Conservation (phyloP, 2,329 filamentous ascomycete genomes). For the Pseudogymnoascus sp. region DNA sequence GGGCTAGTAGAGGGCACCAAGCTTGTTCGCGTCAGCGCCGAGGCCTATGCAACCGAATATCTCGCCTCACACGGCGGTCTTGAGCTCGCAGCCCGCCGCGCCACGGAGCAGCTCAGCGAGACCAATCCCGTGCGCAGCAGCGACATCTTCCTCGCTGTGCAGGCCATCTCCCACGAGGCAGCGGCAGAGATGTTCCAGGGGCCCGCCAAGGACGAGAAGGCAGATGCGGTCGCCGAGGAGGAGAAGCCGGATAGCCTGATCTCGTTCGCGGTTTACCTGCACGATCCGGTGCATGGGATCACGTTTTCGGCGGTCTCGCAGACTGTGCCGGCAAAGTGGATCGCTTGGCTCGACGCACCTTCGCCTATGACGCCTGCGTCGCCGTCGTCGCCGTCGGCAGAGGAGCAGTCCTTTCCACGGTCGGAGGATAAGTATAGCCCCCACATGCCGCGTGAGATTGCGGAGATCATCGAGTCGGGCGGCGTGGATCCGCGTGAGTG, state of each 20-base stretch:
- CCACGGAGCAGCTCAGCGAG: conserved; percentile 71
- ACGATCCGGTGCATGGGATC: conserved; percentile 88
- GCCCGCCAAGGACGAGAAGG: conserved; percentile 48
- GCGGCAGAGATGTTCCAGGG: conserved; percentile 63
- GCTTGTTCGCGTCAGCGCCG: conserved; percentile 79
- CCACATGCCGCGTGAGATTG: conserved; percentile 73
- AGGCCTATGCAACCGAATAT: conserved; percentile 80
- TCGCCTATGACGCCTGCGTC: conserved; percentile 46
- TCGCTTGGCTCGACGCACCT: conserved; percentile 80
- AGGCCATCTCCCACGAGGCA: conserved; percentile 64
- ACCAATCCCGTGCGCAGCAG: conserved; percentile 84
- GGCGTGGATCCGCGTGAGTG: conserved; percentile 90
- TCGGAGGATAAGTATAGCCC: conserved; percentile 38
- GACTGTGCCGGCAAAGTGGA: conserved; percentile 74
- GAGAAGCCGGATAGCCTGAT: conserved; percentile 52
- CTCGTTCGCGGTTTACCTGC: conserved; percentile 68
- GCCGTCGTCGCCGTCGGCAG: conserved; percentile 22
- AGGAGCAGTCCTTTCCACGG: conserved; percentile 31
- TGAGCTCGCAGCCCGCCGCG: conserved; percentile 70
- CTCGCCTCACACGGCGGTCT: conserved; percentile 71
- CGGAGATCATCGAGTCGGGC: conserved; percentile 67
- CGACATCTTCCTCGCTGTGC: conserved; percentile 92
- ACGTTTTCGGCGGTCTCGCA: conserved; percentile 80
- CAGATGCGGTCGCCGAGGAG: conserved; percentile 43
- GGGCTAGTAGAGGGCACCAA: conserved; percentile 84